Evolutionary conservation across 805 yeast species (phyloP).

Genomic region (Kodamaea laetipori): DNA sequence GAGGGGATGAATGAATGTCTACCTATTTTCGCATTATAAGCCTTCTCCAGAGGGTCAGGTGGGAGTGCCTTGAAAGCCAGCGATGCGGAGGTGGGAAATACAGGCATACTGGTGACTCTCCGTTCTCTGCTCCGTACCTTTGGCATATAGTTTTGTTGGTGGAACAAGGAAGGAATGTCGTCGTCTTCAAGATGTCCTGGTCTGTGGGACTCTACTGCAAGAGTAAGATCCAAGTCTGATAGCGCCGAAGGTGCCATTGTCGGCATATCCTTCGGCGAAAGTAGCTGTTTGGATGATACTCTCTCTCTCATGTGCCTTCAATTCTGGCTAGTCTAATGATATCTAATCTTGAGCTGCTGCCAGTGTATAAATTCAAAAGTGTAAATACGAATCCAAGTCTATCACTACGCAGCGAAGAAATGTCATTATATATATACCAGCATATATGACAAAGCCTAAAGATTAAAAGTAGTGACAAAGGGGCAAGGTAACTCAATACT

Average conservation of each 20-base stretch:
- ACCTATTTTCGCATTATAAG: background rate
- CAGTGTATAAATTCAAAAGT: no score
- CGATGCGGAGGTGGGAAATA: slow-evolving; percentile 3
- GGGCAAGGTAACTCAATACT: background rate
- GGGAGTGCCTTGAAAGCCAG: background rate
- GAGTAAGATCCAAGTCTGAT: slow-evolving; percentile 26
- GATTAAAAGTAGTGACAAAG: slow-evolving; percentile 1
- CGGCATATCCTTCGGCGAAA: slow-evolving; percentile 29
- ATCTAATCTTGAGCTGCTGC: no score
- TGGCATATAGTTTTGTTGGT: slow-evolving; percentile 1
- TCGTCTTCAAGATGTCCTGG: slow-evolving; percentile 27
- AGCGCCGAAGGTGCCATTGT: slow-evolving; percentile 23
- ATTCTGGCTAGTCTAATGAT: no score
- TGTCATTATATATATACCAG: background rate
- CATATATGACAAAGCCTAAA: background rate
- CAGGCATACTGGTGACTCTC: slow-evolving; percentile 29
- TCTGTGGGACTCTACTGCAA: slow-evolving; percentile 30
- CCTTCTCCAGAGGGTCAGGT: background rate
- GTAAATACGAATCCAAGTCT: no score
- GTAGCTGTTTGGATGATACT: slow-evolving; percentile 22
- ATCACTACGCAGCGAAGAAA: background rate
- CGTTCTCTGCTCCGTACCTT: slow-evolving; percentile 3
- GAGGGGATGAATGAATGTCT: no score
- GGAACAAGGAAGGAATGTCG: slow-evolving; percentile 32
- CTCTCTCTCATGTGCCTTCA: slow-evolving; percentile 12